Percentiles rank a stretch among this genome's conserved stretches.
Evolutionary conservation across 495 filamentous ascomycete genomes (phyloP).

Genomic region (Penicillium subrubescens): DNA sequence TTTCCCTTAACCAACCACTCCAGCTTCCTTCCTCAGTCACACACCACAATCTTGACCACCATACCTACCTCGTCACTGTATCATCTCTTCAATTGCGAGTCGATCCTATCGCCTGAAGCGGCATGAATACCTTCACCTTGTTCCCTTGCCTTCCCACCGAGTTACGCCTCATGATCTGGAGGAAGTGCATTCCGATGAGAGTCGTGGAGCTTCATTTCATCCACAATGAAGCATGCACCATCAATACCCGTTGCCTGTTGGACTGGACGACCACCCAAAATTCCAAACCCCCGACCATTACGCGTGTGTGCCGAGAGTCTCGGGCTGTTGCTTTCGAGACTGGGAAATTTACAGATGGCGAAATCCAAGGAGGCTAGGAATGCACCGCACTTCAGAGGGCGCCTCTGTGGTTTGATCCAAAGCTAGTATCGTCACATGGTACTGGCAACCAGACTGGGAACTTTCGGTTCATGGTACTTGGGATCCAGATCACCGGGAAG

Average conservation of each 20-base stretch:
- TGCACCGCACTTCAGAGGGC: not conserved
- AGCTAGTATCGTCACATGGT: not conserved
- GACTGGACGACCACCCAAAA: not conserved
- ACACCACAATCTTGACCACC: not conserved
- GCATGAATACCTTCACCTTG: not conserved
- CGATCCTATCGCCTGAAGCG: no score
- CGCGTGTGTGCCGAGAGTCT: slow-evolving; percentile 2
- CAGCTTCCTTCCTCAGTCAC: no score
- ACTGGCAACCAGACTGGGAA: not conserved
- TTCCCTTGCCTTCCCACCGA: not conserved
- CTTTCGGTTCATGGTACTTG: not conserved
- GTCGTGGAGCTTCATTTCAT: not conserved
- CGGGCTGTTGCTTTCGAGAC: not conserved
- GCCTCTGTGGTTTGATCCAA: not conserved
- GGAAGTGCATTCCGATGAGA: not conserved
- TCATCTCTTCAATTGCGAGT: no score
- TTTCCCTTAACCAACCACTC: no score
- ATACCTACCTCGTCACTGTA: not conserved
- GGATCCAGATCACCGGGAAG: not conserved
- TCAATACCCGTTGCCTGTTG: not conserved
- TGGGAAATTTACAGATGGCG: not conserved
- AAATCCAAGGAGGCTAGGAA: not conserved
- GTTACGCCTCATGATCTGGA: not conserved
- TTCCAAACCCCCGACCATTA: slow-evolving; percentile 1
- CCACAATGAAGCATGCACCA: not conserved